These are phyloP conservation scores for Sanghuangporus sanghuang DNA, from an alignment of 1,284 basidiomycete genomes.

Conservation along the genomic window DNA sequence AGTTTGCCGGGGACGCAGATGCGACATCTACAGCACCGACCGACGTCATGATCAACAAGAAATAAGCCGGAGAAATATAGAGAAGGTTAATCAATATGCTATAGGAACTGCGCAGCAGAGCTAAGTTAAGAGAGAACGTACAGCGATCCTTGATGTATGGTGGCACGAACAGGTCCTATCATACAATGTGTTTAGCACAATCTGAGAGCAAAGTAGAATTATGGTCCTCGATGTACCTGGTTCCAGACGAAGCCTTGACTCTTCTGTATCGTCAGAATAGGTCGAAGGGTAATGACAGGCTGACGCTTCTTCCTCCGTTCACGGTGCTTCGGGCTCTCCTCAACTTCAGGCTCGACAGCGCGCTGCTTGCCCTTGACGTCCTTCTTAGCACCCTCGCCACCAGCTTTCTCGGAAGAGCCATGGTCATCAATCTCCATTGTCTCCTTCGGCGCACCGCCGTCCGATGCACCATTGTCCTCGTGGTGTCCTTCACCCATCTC, in stretches of 20 bases:
- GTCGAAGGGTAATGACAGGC: conserved; percentile 57
- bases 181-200: conserved; percentile 4
- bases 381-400: conserved; percentile 32
- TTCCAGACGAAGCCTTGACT: conserved; percentile 89
- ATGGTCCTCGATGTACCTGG: conserved; percentile 44
- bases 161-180: conserved; percentile 74
- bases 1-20: conserved; percentile 72
- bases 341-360: conserved; percentile 52
- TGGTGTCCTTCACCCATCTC: background rate
- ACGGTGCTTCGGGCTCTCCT: conserved; percentile 32
- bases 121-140: conserved; percentile 36
- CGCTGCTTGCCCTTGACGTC: conserved; percentile 76
- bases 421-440: conserved; percentile 27
- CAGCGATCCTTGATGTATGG: conserved; percentile 85
- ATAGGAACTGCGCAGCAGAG: conserved; percentile 9
- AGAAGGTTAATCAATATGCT: conserved; percentile 17
- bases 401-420: conserved; percentile 26
- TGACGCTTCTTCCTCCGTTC: conserved; percentile 54
- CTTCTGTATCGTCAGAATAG: conserved; percentile 76
- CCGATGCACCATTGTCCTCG: background rate
- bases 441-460: conserved; percentile 4
- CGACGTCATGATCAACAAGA: conserved; percentile 16
- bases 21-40: conserved; percentile 53
- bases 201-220: conserved; percentile 8
- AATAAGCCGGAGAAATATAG: conserved; percentile 13